Conservation (phyloP, 495 filamentous ascomycete genomes). For the Aspergillus avenaceus region DNA sequence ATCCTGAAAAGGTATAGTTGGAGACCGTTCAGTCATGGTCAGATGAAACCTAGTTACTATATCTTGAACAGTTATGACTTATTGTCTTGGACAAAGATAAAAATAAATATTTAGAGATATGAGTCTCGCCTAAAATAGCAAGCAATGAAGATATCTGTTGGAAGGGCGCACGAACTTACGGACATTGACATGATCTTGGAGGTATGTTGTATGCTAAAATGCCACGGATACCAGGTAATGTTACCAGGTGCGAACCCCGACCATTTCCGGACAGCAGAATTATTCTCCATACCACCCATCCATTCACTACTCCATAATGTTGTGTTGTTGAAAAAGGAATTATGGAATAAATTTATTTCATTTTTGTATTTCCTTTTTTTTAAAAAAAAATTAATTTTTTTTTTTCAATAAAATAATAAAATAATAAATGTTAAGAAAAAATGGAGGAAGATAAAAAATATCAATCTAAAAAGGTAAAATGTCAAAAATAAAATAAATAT, state of each 20-base stretch:
- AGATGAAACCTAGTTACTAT: neutral
- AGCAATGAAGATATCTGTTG: neutral
- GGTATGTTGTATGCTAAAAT: too few relatives aligned
- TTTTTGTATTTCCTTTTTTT: too few relatives aligned
- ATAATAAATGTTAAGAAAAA: neutral
- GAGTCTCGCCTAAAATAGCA: neutral
- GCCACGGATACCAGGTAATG: too few relatives aligned
- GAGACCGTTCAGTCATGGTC: conserved; percentile 1
- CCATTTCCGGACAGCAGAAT: too few relatives aligned
- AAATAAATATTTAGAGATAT: neutral
- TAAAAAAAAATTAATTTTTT: too few relatives aligned
- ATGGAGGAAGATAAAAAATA: neutral
- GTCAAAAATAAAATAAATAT: neutral
- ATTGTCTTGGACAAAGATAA: neutral
- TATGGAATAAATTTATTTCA: too few relatives aligned
- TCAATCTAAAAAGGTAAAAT: neutral
- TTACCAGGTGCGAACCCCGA: too few relatives aligned
- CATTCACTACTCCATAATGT: too few relatives aligned
- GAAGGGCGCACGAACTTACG: neutral
- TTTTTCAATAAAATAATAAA: conserved; percentile 1
- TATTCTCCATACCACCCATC: too few relatives aligned
- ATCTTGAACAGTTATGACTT: neutral
- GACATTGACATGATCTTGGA: too few relatives aligned
- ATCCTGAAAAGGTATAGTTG: conserved; percentile 14
- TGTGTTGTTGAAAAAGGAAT: too few relatives aligned